Base-by-base conservation (phyloP, 1,139 yeast species). In the Suhomyces taliae region DNA sequence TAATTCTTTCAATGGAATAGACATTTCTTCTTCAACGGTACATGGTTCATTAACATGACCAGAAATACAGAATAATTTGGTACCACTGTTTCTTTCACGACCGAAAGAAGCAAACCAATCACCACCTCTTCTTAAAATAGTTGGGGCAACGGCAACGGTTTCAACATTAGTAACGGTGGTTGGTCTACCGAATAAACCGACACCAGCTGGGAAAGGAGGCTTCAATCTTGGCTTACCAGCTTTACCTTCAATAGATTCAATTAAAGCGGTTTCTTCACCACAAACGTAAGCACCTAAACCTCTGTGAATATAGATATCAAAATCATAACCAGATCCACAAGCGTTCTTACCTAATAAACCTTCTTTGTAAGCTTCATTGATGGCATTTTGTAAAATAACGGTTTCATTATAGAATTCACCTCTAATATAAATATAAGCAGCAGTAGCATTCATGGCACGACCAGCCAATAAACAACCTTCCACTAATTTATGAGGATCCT, bases 161-260 rank as follows among this genome's bases (percentile, higher is more conserved):
- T 88, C 96, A 53, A 88, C 96, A 64, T 88, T 88, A 54, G 96
- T 83, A 48, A 88, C 96, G 43, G 96, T 88, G 37, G 90, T 81
- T 56, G 96, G 96, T 69, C 96, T 82, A 62, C 96, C 96, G 59
- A 87, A 88, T 49, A 88, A 76, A 64, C 96, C 96, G 48, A 88
- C 91, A 64, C 95, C 96, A 40, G 95, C 96, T 38, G 96, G 96
- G 81, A 88, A 88, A 58, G 96, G 96, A 41, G 96, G 96, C 79
- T 88, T 88, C 67, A 88, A 79, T 72, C 96, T 82, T 59, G 96
- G 96, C 70, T 88, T 88, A 59, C 96, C 96, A 46, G 93, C 93
- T 70, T 88, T 88, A 62, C 96, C 96, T 73, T 88, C 96, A 47
- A 88, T 74, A 2, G 91, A 84, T 71, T 88, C 96, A 62, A 88